Percentiles rank a stretch among this genome's conserved stretches.
Evolutionary conservation across 2,329 filamentous ascomycete genomes (phyloP).

Genomic region (Bipolaris cookei): DNA sequence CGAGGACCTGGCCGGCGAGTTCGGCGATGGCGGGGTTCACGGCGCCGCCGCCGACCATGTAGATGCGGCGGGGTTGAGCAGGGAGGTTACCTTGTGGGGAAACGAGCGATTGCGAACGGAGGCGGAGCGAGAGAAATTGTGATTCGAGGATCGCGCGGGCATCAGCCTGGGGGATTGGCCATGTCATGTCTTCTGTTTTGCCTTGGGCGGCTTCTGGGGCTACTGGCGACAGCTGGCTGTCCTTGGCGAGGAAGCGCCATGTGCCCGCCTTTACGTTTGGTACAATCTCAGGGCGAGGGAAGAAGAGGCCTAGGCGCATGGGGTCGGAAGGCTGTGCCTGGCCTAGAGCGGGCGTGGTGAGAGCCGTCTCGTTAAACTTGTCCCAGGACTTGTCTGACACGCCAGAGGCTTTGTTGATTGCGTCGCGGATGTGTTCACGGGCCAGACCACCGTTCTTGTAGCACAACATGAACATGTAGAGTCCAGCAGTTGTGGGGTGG

Average conservation of each 20-base stretch:
- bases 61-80: conserved; percentile 84
- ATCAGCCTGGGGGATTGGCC: conserved; percentile 68
- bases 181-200: conserved; percentile 40
- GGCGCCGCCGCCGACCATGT: conserved; percentile 91
- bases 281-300: conserved; percentile 92
- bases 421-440: conserved; percentile 85
- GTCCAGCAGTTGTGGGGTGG: conserved; percentile 84
- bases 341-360: conserved; percentile 72
- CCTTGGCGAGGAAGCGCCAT: conserved; percentile 76
- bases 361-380: conserved; percentile 76
- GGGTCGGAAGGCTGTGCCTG: conserved; percentile 59
- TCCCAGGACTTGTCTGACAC: conserved; percentile 69
- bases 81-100: conserved; percentile 65
- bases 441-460: conserved; percentile 98
- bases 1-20: conserved; percentile 85
- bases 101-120: conserved; percentile 81
- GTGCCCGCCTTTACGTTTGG: conserved; percentile 86
- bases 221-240: conserved; percentile 53
- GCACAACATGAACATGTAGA: conserved; percentile 99
- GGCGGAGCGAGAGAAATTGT: conserved; percentile 88
- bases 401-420: conserved; percentile 64
- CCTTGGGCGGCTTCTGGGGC: conserved; percentile 56
- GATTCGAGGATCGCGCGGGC: conserved; percentile 89
- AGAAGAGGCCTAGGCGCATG: conserved; percentile 93
- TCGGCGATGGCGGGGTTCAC: conserved; percentile 87